phyloP scores from a whole-genome alignment of 2,329 filamentous ascomycete species.

The Torrubiellomyces zombiae region DNA sequence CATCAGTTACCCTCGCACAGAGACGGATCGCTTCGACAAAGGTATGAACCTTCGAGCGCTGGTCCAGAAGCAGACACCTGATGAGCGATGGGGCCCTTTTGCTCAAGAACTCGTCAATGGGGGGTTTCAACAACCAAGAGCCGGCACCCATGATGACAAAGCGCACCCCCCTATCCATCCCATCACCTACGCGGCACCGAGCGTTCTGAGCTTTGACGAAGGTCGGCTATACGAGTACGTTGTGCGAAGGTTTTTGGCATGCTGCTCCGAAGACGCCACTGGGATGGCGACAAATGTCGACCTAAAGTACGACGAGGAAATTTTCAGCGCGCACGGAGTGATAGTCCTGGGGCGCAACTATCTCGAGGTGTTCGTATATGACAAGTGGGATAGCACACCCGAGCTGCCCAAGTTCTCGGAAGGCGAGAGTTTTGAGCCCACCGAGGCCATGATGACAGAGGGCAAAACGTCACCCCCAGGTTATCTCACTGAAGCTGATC shows the following conservation, averaged over 20 bases:
- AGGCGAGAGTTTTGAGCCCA: slow-evolving; percentile 73
- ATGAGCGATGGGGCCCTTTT: slow-evolving; percentile 62
- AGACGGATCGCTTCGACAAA: slow-evolving; percentile 88
- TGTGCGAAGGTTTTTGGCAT: slow-evolving; percentile 78
- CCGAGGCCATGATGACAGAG: slow-evolving; percentile 75
- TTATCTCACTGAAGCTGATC: slow-evolving; percentile 86
- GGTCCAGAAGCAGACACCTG: slow-evolving; percentile 68
- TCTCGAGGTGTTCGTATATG: slow-evolving; percentile 87
- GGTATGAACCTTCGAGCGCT: slow-evolving; percentile 71
- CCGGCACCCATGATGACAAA: slow-evolving; percentile 83
- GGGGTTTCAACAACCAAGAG: slow-evolving; percentile 63
- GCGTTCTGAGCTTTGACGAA: slow-evolving; percentile 49
- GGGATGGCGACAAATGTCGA: slow-evolving; percentile 76
- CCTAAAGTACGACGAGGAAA: slow-evolving; percentile 67
- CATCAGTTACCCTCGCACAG: slow-evolving; percentile 93
- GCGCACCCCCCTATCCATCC: slow-evolving; percentile 96
- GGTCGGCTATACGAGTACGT: slow-evolving; percentile 83
- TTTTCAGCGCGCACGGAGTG: slow-evolving; percentile 68
- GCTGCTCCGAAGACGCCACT: slow-evolving; percentile 85
- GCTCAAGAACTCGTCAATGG: slow-evolving; percentile 61
- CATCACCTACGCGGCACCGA: slow-evolving; percentile 61
- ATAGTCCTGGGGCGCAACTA: slow-evolving; percentile 82
- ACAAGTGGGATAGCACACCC: slow-evolving; percentile 84
- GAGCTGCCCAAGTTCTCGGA: slow-evolving; percentile 64
- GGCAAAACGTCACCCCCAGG: slow-evolving; percentile 75